Evolutionary conservation across 106 monocot species (phyloP), one percentile per base, ranked within the genome.

Genomic region (Apostasia ramifera): DNA sequence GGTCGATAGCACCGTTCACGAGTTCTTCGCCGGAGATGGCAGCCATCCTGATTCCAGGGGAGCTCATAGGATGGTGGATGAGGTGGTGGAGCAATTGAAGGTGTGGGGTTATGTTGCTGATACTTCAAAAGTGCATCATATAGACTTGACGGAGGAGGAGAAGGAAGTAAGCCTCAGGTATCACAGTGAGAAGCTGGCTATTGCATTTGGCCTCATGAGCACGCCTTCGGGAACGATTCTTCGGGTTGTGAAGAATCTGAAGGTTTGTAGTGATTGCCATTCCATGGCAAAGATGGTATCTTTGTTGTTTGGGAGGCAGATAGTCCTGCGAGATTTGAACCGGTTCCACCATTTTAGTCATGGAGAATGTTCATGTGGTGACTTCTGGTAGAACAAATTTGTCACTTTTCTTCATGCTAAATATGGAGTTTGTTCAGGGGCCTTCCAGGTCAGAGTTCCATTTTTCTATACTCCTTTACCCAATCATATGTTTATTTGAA

Each of bases 151-250:
- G n/a, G 85, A 92, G 77, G 77, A 77, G 57, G 83, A 85, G 69
- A 92, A 88, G 78, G 85, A 85, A 67, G 59, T 10, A 4, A 92
- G 83, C 68, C 71, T 92, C 0, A 70, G 83, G 57, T 88, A 88
- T 59, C 92, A 92, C 69, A 88, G 92, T 60, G 92, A 92, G 92
- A 92, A 92, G 83, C 51, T 92, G 50, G 92, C 85, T 0, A 88
- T 92, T 54, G 84, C 88, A 1, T 92, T 88, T 44, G 92, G 88
- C 47, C 79, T 92, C 8, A 71, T 92, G 53, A 92, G 77, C 57
- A 88, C 81, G 0, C 58, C 88, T 6, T 83, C 92, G 0, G 88
- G 92, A 45, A 72, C 88, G 1, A 83, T 81, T 0, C 55, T 92
- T 3, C 71, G 88, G 0, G 81, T 88, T 0, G 92, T 83, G 44